Base-by-base conservation (phyloP, 2,329 filamentous ascomycete genomes). In the Endoconidiophora laricicola region DNA sequence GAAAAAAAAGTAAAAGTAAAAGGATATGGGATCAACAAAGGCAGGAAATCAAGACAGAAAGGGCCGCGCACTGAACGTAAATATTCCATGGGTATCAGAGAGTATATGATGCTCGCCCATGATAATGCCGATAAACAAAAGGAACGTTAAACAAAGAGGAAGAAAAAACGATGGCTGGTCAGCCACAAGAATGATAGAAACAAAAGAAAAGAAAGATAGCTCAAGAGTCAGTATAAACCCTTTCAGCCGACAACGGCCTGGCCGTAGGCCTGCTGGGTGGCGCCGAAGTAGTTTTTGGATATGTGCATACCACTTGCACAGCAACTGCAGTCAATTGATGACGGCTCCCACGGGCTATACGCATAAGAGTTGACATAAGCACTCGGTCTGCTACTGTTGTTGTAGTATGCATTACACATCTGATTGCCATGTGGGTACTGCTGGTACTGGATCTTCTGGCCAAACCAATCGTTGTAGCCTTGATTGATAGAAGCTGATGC, bases 391-490 rank as follows among this genome's bases (percentile, higher is more conserved):
- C 64, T 71, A 3, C 64, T 61, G 36, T 63, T 61, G 49, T 67
- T 68, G 37, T 29, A 23, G 6, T 64, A 66, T n/a, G 59, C 58
- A 49, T 63, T 67, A 44, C 43, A 23, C 18, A 18, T 18, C 6
- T 54, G 52, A 47, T 52, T 57, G 50, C 58, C 60, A 51, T 68
- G 66, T 6, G 60, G 60, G 50, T 70, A 73, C 40, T 43, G 40
- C 40, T 65, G 64, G 54, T 69, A 68, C 57, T 68, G 67, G 5
- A 63, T 62, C 20, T 64, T 60, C 52, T 69, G 66, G 6, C 65
- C 63, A 53, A 78, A 76, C 72, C 72, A 78, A 41, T 78, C 74
- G 23, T 73, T 71, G 60, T 78, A 78, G 36, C 67, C 71, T 20
- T 69, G 64, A 50, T 76, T 76, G 55, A 68, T 66, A 1, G 73